Evolutionary conservation across 2,329 filamentous ascomycete genomes (phyloP).

Genomic region (Fusarium sp.): DNA sequence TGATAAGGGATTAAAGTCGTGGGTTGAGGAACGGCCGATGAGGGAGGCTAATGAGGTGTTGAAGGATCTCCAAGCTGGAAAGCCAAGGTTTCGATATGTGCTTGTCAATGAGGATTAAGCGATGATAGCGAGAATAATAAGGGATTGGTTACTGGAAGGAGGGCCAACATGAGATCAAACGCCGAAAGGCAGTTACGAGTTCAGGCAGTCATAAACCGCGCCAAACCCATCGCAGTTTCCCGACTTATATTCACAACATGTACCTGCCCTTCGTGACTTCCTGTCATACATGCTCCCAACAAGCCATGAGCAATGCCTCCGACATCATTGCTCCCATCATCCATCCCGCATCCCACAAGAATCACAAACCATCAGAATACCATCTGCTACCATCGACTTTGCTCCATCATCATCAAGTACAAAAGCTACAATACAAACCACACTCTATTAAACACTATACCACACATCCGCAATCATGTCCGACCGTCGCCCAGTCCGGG

Average conservation of each 20-base stretch:
- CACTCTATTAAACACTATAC: neutral
- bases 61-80: slow-evolving; percentile 66
- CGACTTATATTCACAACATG: accelerated
- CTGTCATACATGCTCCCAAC: neutral
- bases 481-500: neutral
- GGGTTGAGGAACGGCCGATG: slow-evolving; percentile 66
- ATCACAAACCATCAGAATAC: neutral
- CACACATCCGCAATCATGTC: neutral
- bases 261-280: neutral
- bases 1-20: slow-evolving; percentile 66
- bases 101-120: slow-evolving; percentile 48
- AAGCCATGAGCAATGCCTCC: too few species aligned
- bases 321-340: neutral
- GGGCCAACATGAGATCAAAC: too few species aligned
- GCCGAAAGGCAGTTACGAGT: too few species aligned
- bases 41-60: slow-evolving; percentile 65
- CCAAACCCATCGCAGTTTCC: neutral
- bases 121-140: too few species aligned
- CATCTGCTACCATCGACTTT: neutral
- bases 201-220: too few species aligned
- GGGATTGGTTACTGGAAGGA: neutral
- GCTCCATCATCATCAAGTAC: neutral
- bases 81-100: slow-evolving; percentile 61
- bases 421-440: neutral
- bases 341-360: neutral